Evolutionary conservation across 495 filamentous ascomycete species (phyloP), one percentile per base, ranked within the genome.

Genomic region (Penicillium desertorum): DNA sequence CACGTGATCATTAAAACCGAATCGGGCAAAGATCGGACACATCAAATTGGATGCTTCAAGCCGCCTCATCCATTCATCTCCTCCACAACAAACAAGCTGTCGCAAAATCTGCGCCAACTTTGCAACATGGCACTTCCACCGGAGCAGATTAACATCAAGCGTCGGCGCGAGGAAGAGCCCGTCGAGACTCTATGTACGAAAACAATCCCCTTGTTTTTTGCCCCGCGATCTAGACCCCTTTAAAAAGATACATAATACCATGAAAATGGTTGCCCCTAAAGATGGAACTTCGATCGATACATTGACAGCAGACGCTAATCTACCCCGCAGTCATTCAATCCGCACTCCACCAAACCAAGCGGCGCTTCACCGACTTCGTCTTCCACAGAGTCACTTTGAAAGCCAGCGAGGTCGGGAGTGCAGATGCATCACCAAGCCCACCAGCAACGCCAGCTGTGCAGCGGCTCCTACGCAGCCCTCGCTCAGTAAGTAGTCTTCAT

Each of bases 121-220:
- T 34, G 14, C 45, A 61, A 12, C 19, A 74, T 82, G 80, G 45
- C 74, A 20, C 63, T 79, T 37, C 79, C 79, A 34, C 81, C 79
- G 30, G 81, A 83, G 56, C 78, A 79, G 20, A 80, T 83, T 43
- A 78, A 75, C 9, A 79, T 83, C 64, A 83, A 83, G 64, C 74
- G 81, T 19, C 78, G 78, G n/a, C 77, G 78, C 20, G 79, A 80
- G 43, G 81, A 83, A 57, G 81, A 83, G 22, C 80, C 81, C 6
- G 75, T 82, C 12, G 80, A 83, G 44, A 76, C 77, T 30, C 67
- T 83, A 55, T 83, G 80, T 83, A 78, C 59, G 79, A 66, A 37
- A 53, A 34, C 23, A 45, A 51, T 20, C 25, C 53, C 58, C 23
- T 52, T 57, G 30, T 55, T 52, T 46, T 57, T 57, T 48, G 62